Conservation (phyloP, 495 filamentous ascomycete genomes). For the Tuber microsphaerosporum region DNA sequence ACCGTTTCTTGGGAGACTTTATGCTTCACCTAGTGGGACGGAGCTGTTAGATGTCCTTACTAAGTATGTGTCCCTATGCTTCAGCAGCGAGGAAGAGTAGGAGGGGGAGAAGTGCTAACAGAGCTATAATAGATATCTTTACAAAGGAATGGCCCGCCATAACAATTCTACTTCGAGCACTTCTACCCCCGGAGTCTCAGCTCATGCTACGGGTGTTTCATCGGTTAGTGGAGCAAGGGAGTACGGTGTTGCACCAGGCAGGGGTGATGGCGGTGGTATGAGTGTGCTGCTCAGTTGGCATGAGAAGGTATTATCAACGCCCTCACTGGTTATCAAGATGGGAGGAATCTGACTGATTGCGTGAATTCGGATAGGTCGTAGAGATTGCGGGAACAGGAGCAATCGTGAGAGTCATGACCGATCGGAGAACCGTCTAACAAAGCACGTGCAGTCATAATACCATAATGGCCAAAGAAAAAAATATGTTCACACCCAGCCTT, state of each 20-base stretch:
- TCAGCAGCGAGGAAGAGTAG: neutral
- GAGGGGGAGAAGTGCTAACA: neutral
- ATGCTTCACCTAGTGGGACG: slow-evolving; percentile 53
- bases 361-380: slow-evolving; percentile 46
- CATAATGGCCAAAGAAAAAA: neutral
- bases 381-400: slow-evolving; percentile 64
- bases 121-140: slow-evolving; percentile 43
- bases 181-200: slow-evolving; percentile 47
- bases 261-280: slow-evolving; percentile 66
- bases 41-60: slow-evolving; percentile 56
- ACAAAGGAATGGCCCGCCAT: slow-evolving; percentile 60
- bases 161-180: slow-evolving; percentile 19
- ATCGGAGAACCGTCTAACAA: slow-evolving; percentile 62
- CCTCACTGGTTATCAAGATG: neutral
- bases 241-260: slow-evolving; percentile 53
- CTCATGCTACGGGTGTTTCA: slow-evolving; percentile 63
- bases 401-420: slow-evolving; percentile 70
- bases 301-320: slow-evolving; percentile 50
- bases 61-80: slow-evolving; percentile 49
- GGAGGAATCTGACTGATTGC: neutral
- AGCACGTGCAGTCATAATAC: neutral
- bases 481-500: neutral
- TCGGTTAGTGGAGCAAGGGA: slow-evolving; percentile 38
- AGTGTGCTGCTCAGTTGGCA: slow-evolving; percentile 74
- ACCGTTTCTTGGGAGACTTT: slow-evolving; percentile 57